Conservation (phyloP, 2,329 filamentous ascomycete genomes). For the Tolypocladium amazonense region DNA sequence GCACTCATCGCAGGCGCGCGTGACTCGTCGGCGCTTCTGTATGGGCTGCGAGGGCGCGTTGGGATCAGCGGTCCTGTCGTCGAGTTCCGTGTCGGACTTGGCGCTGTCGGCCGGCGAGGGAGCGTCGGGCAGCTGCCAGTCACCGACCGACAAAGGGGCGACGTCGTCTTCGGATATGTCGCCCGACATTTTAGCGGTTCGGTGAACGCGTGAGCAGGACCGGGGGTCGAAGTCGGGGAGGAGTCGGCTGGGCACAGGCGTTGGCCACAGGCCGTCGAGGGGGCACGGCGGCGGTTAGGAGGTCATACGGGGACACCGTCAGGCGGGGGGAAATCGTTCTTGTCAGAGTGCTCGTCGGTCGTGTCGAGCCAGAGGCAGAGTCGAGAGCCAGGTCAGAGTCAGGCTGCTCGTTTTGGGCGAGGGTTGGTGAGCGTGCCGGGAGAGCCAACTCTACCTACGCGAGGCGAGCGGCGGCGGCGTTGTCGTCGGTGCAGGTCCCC, state of each 20-base stretch:
- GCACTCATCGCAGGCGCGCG: conserved; percentile 73
- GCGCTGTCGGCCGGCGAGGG: conserved; percentile 31
- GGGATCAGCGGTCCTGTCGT: conserved; percentile 21
- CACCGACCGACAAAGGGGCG: conserved; percentile 20
- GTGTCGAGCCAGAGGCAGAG: neutral
- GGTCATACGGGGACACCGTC: conserved; percentile 5
- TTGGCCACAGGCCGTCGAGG: conserved; percentile 3
- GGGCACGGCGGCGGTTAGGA: neutral
- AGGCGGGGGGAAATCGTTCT: neutral
- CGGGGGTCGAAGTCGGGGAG: neutral
- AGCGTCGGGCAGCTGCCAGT: conserved; percentile 24
- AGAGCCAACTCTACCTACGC: neutral
- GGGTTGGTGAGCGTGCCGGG: neutral
- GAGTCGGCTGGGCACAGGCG: neutral
- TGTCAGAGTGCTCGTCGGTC: neutral
- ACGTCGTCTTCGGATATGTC: conserved; percentile 35
- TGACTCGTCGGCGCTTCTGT: conserved; percentile 70
- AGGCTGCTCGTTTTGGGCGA: neutral
- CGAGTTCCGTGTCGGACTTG: conserved; percentile 29
- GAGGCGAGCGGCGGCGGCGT: conserved; percentile 4
- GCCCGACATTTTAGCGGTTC: conserved; percentile 17
- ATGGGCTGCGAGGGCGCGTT: conserved; percentile 43
- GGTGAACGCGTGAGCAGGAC: conserved; percentile 3
- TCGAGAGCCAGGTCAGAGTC: neutral
- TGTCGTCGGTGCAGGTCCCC: conserved; percentile 13